Conservation (phyloP, 2,329 filamentous ascomycete genomes). For the Tolypocladium amazonense region DNA sequence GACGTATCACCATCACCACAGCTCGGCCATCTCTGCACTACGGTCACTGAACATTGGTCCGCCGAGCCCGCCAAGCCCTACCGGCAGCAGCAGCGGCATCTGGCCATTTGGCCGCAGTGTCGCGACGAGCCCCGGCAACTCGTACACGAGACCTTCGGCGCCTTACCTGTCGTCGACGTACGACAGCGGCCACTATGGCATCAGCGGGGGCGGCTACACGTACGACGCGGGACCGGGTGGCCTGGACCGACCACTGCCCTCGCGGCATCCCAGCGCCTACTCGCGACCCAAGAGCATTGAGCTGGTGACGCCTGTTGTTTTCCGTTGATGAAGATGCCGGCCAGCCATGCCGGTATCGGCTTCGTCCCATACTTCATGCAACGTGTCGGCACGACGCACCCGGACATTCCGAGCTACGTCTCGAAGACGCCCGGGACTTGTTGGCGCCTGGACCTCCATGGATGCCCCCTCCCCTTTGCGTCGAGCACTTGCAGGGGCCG, state of each 20-base stretch:
- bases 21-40: constrained; percentile 44
- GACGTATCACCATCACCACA: constrained; percentile 25
- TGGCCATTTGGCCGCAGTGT: constrained; percentile 46
- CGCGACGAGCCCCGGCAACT: constrained; percentile 40
- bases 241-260: constrained; percentile 46
- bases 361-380: neutral
- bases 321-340: constrained; percentile 25
- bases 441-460: neutral
- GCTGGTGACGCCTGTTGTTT: constrained; percentile 49
- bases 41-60: constrained; percentile 43
- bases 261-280: constrained; percentile 41
- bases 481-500: neutral
- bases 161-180: constrained; percentile 40
- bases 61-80: constrained; percentile 45
- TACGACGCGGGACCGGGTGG: constrained; percentile 21
- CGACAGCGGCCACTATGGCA: constrained; percentile 30
- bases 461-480: neutral
- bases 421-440: neutral
- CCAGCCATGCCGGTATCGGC: neutral
- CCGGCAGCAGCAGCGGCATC: constrained; percentile 28
- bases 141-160: constrained; percentile 32
- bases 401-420: neutral
- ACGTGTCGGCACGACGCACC: neutral
- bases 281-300: constrained; percentile 52
- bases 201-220: constrained; percentile 24